These are phyloP conservation scores for Tuber borchii DNA, from an alignment of 495 filamentous ascomycete genomes.

Conservation along the genomic window DNA sequence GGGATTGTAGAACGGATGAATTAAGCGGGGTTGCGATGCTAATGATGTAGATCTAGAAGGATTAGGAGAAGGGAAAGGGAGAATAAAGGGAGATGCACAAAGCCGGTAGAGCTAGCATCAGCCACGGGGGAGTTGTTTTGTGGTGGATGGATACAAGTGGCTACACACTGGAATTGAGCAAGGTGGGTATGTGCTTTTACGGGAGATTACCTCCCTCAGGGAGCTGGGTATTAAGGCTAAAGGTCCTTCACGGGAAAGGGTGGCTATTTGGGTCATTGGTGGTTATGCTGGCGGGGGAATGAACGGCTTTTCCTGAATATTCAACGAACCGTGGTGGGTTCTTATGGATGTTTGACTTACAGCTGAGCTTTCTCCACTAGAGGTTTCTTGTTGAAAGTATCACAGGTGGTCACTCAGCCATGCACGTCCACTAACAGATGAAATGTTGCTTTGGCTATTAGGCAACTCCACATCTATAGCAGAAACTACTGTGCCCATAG, in stretches of 20 bases:
- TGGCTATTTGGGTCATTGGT: too few relatives aligned
- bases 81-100: constrained; percentile 42
- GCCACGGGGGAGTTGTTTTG: too few relatives aligned
- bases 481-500: too few relatives aligned
- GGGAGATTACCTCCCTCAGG: too few relatives aligned
- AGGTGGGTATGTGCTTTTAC: constrained; percentile 14
- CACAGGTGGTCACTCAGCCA: neutral
- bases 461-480: too few relatives aligned
- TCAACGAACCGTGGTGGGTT: neutral
- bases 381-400: neutral
- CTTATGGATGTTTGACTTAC: neutral
- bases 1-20: constrained; percentile 45
- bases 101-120: constrained; percentile 50
- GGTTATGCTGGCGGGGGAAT: too few relatives aligned
- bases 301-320: neutral
- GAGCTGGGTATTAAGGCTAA: too few relatives aligned
- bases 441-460: neutral
- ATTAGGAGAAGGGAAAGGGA: constrained; percentile 22
- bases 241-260: too few relatives aligned
- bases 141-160: neutral
- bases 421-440: too few relatives aligned
- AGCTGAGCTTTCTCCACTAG: too few relatives aligned
- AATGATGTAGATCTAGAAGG: constrained; percentile 44
- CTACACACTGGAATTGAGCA: too few relatives aligned
- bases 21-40: constrained; percentile 44